Conservation (phyloP, 83 land plant species). For the Thuja plicata region DNA sequence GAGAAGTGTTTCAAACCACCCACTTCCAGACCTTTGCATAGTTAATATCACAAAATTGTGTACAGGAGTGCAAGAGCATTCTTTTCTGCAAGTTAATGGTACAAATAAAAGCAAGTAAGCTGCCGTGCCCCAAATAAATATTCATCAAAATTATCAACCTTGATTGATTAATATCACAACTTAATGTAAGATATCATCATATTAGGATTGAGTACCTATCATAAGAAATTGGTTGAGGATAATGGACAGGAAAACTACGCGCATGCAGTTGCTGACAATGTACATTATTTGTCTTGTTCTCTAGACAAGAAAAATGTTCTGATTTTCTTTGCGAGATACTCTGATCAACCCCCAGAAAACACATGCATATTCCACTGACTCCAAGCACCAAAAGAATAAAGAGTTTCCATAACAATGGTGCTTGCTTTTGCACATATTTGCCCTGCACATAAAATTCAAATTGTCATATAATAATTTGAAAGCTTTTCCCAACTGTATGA, state of each 20-base stretch:
- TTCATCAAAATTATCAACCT: not conserved
- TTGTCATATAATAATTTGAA: not conserved
- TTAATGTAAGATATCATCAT: not conserved
- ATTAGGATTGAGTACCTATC: constrained; percentile 14
- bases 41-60: constrained; percentile 26
- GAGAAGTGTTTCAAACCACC: constrained; percentile 32
- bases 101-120: not conserved
- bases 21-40: constrained; percentile 38
- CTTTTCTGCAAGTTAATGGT: constrained; percentile 13
- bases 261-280: not conserved
- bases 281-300: not conserved
- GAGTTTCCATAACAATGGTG: constrained; percentile 20
- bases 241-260: constrained; percentile 5
- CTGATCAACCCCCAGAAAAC: constrained; percentile 23
- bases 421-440: constrained; percentile 18
- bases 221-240: constrained; percentile 24
- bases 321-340: not conserved
- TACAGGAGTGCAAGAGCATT: constrained; percentile 28
- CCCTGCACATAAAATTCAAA: constrained; percentile 9
- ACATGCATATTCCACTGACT: constrained; percentile 25
- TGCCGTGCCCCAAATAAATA: not conserved
- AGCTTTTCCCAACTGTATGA: not conserved
- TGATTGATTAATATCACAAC: not conserved
- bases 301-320: no score
- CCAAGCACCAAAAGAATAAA: constrained; percentile 23